These are phyloP conservation scores for Globisporangium spiculum DNA, from an alignment of 352 stramenopile genomes.

Conservation along the genomic window DNA sequence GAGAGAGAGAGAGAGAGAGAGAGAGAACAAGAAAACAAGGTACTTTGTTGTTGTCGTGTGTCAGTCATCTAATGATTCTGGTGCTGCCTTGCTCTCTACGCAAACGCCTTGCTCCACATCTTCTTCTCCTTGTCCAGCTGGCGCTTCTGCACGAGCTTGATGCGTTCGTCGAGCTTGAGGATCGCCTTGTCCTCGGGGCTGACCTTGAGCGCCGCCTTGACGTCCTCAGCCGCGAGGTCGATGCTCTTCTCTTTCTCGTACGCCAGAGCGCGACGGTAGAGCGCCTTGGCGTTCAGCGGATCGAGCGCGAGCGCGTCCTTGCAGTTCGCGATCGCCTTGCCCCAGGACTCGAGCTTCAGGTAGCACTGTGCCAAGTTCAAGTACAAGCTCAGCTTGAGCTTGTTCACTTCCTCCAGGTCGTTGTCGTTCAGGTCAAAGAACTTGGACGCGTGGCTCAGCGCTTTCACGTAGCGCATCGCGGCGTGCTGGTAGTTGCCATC, in stretches of 20 bases:
- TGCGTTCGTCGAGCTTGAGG: conserved; percentile 63
- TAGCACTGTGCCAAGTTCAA: conserved; percentile 93
- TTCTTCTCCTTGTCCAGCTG: conserved; percentile 89
- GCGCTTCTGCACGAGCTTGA: conserved; percentile 65
- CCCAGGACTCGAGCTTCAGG: conserved; percentile 91
- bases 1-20: not conserved
- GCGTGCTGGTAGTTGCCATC: conserved; percentile 89
- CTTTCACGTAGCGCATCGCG: conserved; percentile 89
- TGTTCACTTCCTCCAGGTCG: conserved; percentile 85
- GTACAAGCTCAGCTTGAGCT: conserved; percentile 89
- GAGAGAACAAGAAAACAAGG: not conserved
- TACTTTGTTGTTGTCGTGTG: conserved; percentile 3
- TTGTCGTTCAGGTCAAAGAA: conserved; percentile 89
- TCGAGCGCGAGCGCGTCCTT: conserved; percentile 82
- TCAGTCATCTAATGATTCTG: not conserved
- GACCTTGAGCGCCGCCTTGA: conserved; percentile 51
- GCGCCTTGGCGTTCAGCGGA: conserved; percentile 74
- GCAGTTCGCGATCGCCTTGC: conserved; percentile 82
- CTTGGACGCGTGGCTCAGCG: conserved; percentile 88
- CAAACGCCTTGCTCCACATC: conserved; percentile 88
- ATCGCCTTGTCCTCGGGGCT: conserved; percentile 80
- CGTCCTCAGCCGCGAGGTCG: conserved; percentile 59
- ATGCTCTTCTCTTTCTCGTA: conserved; percentile 89
- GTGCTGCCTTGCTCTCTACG: conserved; percentile 21
- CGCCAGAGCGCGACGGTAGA: conserved; percentile 82